Evolutionary conservation across 2,329 filamentous ascomycete species (phyloP).

Genomic region (Colletotrichum noveboracense): DNA sequence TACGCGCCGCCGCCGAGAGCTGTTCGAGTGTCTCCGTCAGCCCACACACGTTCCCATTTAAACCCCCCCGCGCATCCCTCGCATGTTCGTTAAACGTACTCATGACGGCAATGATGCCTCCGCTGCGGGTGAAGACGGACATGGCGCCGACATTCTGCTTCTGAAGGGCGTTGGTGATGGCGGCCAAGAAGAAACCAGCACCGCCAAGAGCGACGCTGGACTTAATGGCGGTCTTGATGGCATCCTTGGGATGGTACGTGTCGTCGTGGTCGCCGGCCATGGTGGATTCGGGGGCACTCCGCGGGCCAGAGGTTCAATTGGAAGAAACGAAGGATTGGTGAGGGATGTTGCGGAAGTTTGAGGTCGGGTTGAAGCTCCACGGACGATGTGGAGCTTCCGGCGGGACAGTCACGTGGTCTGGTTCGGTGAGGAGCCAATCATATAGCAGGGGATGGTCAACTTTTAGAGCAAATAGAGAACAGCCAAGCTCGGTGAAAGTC

Average conservation of each 20-base stretch:
- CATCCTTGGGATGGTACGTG: constrained; percentile 75
- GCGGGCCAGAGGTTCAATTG: constrained; percentile 21
- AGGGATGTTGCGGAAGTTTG: constrained; percentile 23
- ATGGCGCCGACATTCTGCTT: constrained; percentile 82
- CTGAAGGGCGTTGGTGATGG: constrained; percentile 85
- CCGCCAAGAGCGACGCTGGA: constrained; percentile 68
- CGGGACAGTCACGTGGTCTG: neutral
- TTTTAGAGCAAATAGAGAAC: neutral
- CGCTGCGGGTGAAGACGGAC: constrained; percentile 81
- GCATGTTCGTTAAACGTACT: neutral
- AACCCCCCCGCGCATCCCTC: neutral
- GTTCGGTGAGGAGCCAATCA: constrained; percentile 4
- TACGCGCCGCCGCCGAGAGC: constrained; percentile 78
- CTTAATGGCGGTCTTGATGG: constrained; percentile 70
- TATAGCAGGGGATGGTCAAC: constrained; percentile 19
- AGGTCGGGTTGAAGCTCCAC: constrained; percentile 23
- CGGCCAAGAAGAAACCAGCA: constrained; percentile 74
- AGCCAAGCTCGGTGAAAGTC: neutral
- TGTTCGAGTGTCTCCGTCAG: constrained; percentile 35
- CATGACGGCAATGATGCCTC: constrained; percentile 66
- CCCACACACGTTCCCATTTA: neutral
- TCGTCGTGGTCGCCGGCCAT: constrained; percentile 39
- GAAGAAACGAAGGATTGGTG: constrained; percentile 12
- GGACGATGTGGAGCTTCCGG: neutral
- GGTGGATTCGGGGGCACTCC: constrained; percentile 14